Conservation (phyloP, 805 yeast species). For the Priceomyces melissophilus region DNA sequence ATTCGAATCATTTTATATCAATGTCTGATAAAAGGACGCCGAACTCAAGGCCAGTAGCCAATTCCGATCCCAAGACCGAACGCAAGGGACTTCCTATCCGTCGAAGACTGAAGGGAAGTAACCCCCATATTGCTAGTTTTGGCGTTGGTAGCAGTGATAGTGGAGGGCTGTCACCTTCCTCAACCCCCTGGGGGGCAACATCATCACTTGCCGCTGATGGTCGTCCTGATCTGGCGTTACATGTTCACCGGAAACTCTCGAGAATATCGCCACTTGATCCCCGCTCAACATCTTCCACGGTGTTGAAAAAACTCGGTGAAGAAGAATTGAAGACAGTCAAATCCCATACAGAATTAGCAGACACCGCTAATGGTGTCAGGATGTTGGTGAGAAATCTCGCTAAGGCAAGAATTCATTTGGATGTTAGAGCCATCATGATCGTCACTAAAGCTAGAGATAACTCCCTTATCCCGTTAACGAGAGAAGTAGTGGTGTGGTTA, state of each 20-base stretch:
- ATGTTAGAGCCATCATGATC: conserved; percentile 68
- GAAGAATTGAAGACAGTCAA: conserved; percentile 53
- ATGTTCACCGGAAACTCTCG: conserved; percentile 29
- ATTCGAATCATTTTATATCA: too few species aligned
- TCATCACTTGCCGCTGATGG: too few species aligned
- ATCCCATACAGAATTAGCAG: conserved; percentile 73
- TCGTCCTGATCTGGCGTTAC: conserved; percentile 10
- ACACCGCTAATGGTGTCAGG: conserved; percentile 79
- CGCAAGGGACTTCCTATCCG: too few species aligned
- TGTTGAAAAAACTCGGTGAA: conserved; percentile 24
- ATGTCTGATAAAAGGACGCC: too few species aligned
- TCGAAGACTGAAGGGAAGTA: too few species aligned
- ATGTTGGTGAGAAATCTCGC: conserved; percentile 68
- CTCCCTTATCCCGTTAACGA: conserved; percentile 67
- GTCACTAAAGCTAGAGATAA: conserved; percentile 91
- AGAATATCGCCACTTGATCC: conserved; percentile 17
- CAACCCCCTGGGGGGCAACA: too few species aligned
- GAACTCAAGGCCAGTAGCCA: too few species aligned
- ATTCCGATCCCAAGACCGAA: too few species aligned
- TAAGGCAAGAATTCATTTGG: conserved; percentile 67
- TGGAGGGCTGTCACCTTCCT: too few species aligned
- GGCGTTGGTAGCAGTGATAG: too few species aligned
- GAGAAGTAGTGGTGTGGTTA: conserved; percentile 80
- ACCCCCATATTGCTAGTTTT: too few species aligned
- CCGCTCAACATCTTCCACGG: conserved; percentile 16